Base-by-base conservation (phyloP, 2,329 filamentous ascomycete genomes). In the Acrodontium crateriforme region DNA sequence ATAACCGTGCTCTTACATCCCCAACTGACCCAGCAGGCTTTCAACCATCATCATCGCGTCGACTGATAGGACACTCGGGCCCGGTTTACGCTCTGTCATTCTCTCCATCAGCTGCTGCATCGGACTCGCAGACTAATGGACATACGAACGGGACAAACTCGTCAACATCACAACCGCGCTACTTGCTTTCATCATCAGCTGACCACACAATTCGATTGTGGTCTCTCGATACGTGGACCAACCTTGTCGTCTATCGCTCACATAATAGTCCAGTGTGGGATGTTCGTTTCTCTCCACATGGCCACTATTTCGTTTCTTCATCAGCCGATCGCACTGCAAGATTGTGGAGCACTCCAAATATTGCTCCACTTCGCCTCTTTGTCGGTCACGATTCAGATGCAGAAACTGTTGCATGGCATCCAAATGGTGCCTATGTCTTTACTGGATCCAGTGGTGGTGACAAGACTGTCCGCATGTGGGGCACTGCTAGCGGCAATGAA, bases 391-490 rank as follows among this genome's bases (percentile, higher is more conserved):
- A 95, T 42, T 82, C 84, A 12, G 78, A 83, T 41, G 81, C 94
- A n/a, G 91, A 91, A 28, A 74, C 76, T 23, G 67, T 94, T n/a
- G 67, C 79, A 9, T 98, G 89, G 74, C 89, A 98, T 46, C 83
- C 87, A 0, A 98, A 98, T 50, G 83, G 82, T 11, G 73, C 79
- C 5, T 98, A 95, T 45, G 63, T 94, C 24, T 94, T 98, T 55
- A 94, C 89, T 0, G 84, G 80, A 3, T 91, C 83, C 9, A 44
- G 47, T 23, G 44, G 42, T 3, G 80, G 80, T 40, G 85, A 98
- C 55, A 87, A 87, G 54, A 89, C 84, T 1, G 81, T 95, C 18
- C 77, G 89, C 16, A 95, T 98, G 87, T 98, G 89, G 89, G 77
- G 84, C 7, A 71, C 94, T n/a, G 69, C 74, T 8, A 87, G 78